Conservation (phyloP, 768 basidiomycete genomes). For the Collybiopsis confluens region DNA sequence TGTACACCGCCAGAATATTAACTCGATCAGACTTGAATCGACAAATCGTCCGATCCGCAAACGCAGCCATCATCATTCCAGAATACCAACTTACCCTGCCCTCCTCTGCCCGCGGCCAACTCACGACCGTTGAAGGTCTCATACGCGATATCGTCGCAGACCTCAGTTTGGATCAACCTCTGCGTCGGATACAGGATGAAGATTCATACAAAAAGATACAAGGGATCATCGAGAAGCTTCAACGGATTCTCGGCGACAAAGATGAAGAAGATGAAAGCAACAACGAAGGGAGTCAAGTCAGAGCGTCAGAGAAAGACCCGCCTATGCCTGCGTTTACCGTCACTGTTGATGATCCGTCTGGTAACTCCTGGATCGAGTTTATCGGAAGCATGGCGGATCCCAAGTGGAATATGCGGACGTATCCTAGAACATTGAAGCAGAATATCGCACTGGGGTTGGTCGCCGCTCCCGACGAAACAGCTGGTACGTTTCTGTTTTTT, state of each 20-base stretch:
- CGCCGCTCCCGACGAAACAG: slow-evolving; percentile 37
- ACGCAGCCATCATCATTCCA: slow-evolving; percentile 78
- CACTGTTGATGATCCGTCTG: slow-evolving; percentile 87
- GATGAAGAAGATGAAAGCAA: slow-evolving; percentile 50
- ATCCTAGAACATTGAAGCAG: slow-evolving; percentile 74
- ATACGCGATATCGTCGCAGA: slow-evolving; percentile 79
- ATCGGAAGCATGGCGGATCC: slow-evolving; percentile 82
- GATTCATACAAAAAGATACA: slow-evolving; percentile 72
- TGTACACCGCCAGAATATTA: slow-evolving; percentile 79
- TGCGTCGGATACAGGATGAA: slow-evolving; percentile 77
- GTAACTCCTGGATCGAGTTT: slow-evolving; percentile 97
- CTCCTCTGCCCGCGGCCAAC: slow-evolving; percentile 74
- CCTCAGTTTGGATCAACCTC: slow-evolving; percentile 75
- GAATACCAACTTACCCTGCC: slow-evolving; percentile 92
- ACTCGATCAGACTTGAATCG: slow-evolving; percentile 79
- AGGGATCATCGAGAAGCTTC: slow-evolving; percentile 61
- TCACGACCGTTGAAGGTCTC: slow-evolving; percentile 96
- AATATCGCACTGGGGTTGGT: slow-evolving; percentile 77
- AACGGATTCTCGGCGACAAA: slow-evolving; percentile 59
- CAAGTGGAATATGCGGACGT: slow-evolving; percentile 87
- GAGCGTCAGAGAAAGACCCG: slow-evolving; percentile 32
- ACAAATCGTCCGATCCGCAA: slow-evolving; percentile 86
- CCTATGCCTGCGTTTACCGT: slow-evolving; percentile 76
- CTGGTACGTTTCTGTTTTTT: slow-evolving; percentile 3
- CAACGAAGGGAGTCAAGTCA: slow-evolving; percentile 28